Conservation (phyloP, 805 yeast genomes). For the Torulaspora gathmanii region DNA sequence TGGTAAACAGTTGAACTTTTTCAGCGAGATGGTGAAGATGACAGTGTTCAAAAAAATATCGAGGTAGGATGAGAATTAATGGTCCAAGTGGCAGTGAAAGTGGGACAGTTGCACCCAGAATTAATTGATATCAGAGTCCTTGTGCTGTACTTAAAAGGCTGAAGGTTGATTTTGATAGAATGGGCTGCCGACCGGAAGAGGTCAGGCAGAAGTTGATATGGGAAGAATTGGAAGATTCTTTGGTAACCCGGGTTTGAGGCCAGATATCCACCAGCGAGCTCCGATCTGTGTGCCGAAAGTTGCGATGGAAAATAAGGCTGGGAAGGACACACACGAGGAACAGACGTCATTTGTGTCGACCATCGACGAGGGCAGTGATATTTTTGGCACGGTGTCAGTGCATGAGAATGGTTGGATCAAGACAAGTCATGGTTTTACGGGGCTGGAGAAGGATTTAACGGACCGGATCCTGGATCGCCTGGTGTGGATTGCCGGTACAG, state of each 20-base stretch:
- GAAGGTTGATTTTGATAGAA: too few relatives aligned
- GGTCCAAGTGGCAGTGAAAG: too few relatives aligned
- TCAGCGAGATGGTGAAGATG: too few relatives aligned
- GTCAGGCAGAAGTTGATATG: slow-evolving; percentile 10
- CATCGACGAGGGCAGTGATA: slow-evolving; percentile 18
- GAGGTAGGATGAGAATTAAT: neutral
- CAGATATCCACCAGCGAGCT: slow-evolving; percentile 15
- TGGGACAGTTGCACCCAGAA: too few relatives aligned
- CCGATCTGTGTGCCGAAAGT: slow-evolving; percentile 7
- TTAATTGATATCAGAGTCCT: too few relatives aligned
- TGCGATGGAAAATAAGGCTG: neutral
- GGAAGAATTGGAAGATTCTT: slow-evolving; percentile 22
- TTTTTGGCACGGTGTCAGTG: slow-evolving; percentile 15
- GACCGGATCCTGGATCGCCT: slow-evolving; percentile 26
- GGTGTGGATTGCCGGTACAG: slow-evolving; percentile 30
- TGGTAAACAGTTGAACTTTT: neutral
- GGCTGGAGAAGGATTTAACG: slow-evolving; percentile 23
- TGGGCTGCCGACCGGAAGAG: too few relatives aligned
- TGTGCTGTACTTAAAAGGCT: too few relatives aligned
- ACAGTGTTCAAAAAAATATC: neutral
- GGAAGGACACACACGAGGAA: slow-evolving; percentile 5
- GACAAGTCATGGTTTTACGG: slow-evolving; percentile 27
- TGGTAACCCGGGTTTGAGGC: slow-evolving; percentile 24
- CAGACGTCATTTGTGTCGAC: slow-evolving; percentile 9
- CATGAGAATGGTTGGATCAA: slow-evolving; percentile 17